Base-by-base conservation (phyloP, 768 basidiomycete species). In the Termitomyces heimii region DNA sequence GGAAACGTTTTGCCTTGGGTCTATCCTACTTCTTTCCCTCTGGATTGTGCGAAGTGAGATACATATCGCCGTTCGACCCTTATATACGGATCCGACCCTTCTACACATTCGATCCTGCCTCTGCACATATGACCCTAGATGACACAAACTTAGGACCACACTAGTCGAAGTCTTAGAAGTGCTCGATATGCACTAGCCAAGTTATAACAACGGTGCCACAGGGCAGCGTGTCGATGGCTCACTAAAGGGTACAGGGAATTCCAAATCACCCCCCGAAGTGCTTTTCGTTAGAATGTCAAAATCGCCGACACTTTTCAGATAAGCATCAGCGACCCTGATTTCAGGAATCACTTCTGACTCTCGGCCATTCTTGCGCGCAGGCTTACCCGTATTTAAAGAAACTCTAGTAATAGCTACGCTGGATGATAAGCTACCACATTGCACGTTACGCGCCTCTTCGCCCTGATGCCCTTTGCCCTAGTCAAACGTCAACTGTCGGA, bases 391-490 rank as follows among this genome's bases (percentile, higher is more conserved):
- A 24, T 16, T 39, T 47, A 39, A 49, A 16, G 22, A 28, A 20
- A 48, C 8, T 32, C 39, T 42, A 44, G 44, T 29, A n/a, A 51
- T 51, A 50, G 42, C 13, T 24, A 45, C 29, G 24, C 10, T 37
- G 50, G 49, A 44, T 31, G 37, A 48, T 37, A n/a, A 34, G 20
- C 44, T 46, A 18, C 44, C 44, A 28, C 52, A 16, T 43, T 29
- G 18, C 18, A 48, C 46, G 22, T 49, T 57, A 53, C 45, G 29
- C 34, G 24, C 20, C 29, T 40, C 51, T 35, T 52, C 49, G 29
- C 29, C 5, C 6, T 10, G 1, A 31, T 53, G 28, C 59, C 59
- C 51, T 60, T 49, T 53, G 55, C 59, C 55, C 55, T 35, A 29
- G 31, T 42, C 22, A 26, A 53, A 24, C 32, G 22, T 55, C 50